Evolutionary conservation across 768 basidiomycete genomes (phyloP).

Genomic region (Tricholoma sp.): DNA sequence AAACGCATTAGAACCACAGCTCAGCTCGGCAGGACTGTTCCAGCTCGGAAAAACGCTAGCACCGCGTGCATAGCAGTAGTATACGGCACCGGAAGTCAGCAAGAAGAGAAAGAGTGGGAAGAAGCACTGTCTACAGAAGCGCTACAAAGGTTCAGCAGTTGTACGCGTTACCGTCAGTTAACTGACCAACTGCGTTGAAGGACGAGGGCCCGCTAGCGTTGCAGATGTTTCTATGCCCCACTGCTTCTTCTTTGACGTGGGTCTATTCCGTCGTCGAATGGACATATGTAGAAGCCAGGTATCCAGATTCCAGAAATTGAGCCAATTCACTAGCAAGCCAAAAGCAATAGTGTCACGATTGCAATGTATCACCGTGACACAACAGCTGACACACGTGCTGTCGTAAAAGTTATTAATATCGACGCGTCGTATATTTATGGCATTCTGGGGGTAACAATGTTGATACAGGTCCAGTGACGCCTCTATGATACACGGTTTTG

Average conservation of each 20-base stretch:
- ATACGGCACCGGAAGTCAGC: neutral
- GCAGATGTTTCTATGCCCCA: neutral
- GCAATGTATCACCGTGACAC: no score
- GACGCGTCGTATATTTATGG: no score
- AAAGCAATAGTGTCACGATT: no score
- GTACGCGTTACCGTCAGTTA: neutral
- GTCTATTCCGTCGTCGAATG: neutral
- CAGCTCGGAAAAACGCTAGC: neutral
- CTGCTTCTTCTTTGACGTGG: neutral
- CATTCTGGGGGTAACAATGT: no score
- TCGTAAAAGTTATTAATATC: no score
- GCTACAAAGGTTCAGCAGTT: neutral
- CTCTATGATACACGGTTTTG: no score
- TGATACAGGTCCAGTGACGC: no score
- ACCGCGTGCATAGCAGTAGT: neutral
- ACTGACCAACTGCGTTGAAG: neutral
- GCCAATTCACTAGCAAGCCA: no score
- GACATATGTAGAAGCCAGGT: no score
- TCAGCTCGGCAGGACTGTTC: neutral
- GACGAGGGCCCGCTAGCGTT: neutral
- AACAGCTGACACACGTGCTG: no score
- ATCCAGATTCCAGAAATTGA: no score
- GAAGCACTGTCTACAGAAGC: neutral
- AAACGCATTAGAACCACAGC: constrained; percentile 18
- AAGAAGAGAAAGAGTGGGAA: neutral